Base-by-base conservation (phyloP, 495 filamentous ascomycete genomes). In the Penicillium coffeae region DNA sequence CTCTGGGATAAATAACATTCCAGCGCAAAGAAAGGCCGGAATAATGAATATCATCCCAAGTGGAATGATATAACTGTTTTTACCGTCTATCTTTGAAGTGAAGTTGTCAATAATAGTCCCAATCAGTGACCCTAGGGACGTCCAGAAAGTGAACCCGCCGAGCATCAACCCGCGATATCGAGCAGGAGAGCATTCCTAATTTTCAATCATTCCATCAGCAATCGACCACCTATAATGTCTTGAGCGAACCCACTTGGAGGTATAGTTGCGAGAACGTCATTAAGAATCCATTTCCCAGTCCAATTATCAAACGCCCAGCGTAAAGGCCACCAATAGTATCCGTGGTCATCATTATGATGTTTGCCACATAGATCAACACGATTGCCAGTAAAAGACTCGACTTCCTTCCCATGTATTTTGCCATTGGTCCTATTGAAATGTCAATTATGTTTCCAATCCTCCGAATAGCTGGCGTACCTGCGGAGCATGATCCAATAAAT, bases 81-180 rank as follows among this genome's bases (percentile, higher is more conserved):
- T 76, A 21, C 64, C 71, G 6, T 59, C 47, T 25, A 77, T 68
- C 36, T 66, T 68, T 6, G 69, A 63, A 1, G 80, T 79, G 48
- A 74, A 76, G 56, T 82, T 83, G 60, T 84, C 82, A 42, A 85
- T 69, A 18, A 83, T 73, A n/a, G 82, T 80, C 22, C 81, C 82
- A 45, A 84, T 64, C 13, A 84, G 69, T 7, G 76, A 69, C 12
- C 77, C 77, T 18, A 81, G 66, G 8, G 66, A 72, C 1, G 66
- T 71, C 63, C 72, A 74, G 45, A 71, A 74, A 21, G 68, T 69
- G 46, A 76, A 76, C 43, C 73, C 66, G 15, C 76, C 74, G 14
- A 83, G 65, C 51, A 77, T 62, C 6, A 79, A 60, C 7, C 75
- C 78, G 42, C 76, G 65, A 36, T 77, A 78, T 21, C 59, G 63